Evolutionary conservation across 495 filamentous ascomycete genomes (phyloP).

Genomic region (Diplogelasinospora grovesii): DNA sequence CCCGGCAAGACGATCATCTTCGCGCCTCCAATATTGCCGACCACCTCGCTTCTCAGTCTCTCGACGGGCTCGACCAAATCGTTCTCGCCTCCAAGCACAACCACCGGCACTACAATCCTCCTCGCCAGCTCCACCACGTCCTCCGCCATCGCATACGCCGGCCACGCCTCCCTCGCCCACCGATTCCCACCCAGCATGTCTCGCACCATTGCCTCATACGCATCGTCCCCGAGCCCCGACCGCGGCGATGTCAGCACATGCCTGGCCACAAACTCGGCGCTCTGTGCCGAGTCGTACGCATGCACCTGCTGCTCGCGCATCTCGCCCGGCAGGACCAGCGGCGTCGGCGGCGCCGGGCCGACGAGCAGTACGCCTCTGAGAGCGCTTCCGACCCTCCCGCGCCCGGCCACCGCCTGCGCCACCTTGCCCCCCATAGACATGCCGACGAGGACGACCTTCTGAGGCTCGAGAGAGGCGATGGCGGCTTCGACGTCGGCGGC

Average conservation of each 20-base stretch:
- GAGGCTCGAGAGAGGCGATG: slow-evolving; percentile 15
- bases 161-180: slow-evolving; percentile 34
- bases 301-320: slow-evolving; percentile 31
- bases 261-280: slow-evolving; percentile 24
- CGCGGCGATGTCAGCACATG: slow-evolving; percentile 34
- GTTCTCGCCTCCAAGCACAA: slow-evolving; percentile 31
- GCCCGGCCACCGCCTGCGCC: slow-evolving; percentile 25
- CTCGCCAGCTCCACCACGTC: slow-evolving; percentile 24
- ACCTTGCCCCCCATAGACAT: slow-evolving; percentile 43
- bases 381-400: neutral
- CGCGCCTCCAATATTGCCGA: slow-evolving; percentile 6
- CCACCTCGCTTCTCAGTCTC: slow-evolving; percentile 16
- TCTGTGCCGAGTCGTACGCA: slow-evolving; percentile 27
- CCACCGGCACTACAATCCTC: slow-evolving; percentile 21
- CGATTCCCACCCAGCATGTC: slow-evolving; percentile 28
- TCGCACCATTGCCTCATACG: slow-evolving; percentile 19
- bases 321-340: slow-evolving; percentile 26
- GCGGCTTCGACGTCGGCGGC: slow-evolving; percentile 27
- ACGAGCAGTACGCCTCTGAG: slow-evolving; percentile 32
- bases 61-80: slow-evolving; percentile 26
- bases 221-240: slow-evolving; percentile 13
- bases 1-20: slow-evolving; percentile 14
- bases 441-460: slow-evolving; percentile 27
- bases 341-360: slow-evolving; percentile 29
- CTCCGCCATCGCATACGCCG: slow-evolving; percentile 34